Percentiles rank a stretch among this genome's conserved stretches.
phyloP scores from a whole-genome alignment of 2,329 filamentous ascomycete species.

The Lojkania enalia region DNA sequence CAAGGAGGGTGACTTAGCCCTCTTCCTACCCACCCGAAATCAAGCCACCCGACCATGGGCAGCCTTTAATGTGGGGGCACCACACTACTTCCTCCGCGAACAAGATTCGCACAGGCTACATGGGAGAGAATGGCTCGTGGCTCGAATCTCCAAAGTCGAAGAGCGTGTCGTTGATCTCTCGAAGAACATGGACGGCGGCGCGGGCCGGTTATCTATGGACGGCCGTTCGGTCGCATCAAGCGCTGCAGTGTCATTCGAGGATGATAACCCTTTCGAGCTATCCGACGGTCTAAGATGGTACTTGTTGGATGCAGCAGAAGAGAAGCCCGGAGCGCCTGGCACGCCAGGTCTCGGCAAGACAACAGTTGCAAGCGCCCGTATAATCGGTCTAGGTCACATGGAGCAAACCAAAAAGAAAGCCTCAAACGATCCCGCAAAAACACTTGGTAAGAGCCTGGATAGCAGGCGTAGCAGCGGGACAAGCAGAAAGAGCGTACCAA shows the following conservation, averaged over 20 bases:
- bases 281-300: slow-evolving; percentile 97
- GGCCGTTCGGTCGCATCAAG: slow-evolving; percentile 56
- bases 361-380: slow-evolving; percentile 84
- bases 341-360: slow-evolving; percentile 90
- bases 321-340: slow-evolving; percentile 85
- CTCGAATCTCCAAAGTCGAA: slow-evolving; percentile 87
- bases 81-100: slow-evolving; percentile 95
- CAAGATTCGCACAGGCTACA: slow-evolving; percentile 84
- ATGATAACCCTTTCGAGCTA: slow-evolving; percentile 96
- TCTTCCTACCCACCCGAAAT: slow-evolving; percentile 93
- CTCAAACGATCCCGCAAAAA: slow-evolving; percentile 53
- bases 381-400: slow-evolving; percentile 78
- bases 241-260: slow-evolving; percentile 63
- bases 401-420: slow-evolving; percentile 49
- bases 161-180: slow-evolving; percentile 92
- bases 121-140: slow-evolving; percentile 92
- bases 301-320: slow-evolving; percentile 88
- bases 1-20: slow-evolving; percentile 91
- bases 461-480: slow-evolving; percentile 86
- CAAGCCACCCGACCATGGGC: slow-evolving; percentile 96
- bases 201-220: slow-evolving; percentile 49
- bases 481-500: slow-evolving; percentile 72
- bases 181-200: slow-evolving; percentile 64
- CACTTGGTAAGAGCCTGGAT: slow-evolving; percentile 80
- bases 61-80: slow-evolving; percentile 96